A percentile compares a stretch with the other conserved stretches of the same genome.
These are phyloP conservation scores for Didymosphaeria variabile DNA, from an alignment of 2,329 filamentous ascomycete genomes.

Conservation along the genomic window DNA sequence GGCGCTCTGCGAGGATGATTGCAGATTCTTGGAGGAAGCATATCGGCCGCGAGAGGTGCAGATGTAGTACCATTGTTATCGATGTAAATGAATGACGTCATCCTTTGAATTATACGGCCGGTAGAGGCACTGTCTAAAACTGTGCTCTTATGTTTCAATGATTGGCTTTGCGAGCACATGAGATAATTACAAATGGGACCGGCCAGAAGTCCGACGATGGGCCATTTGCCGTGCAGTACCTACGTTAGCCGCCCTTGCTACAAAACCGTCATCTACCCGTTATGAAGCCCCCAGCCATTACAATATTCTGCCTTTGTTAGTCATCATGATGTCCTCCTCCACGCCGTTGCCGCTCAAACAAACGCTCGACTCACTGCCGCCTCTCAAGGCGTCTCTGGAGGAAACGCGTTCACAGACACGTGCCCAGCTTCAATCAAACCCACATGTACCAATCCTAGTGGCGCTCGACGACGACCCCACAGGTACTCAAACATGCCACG, in stretches of 20 bases:
- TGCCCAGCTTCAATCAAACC: constrained; percentile 23
- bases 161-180: neutral
- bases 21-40: constrained; percentile 45
- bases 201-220: neutral
- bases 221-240: neutral
- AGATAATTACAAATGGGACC: neutral
- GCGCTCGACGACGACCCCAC: constrained; percentile 66
- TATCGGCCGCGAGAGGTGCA: neutral
- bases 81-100: neutral
- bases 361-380: constrained; percentile 30
- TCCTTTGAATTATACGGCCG: no score
- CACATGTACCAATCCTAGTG: constrained; percentile 43
- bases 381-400: constrained; percentile 23
- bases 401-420: constrained; percentile 34
- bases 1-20: constrained; percentile 48
- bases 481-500: constrained; percentile 69
- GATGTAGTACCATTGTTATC: neutral
- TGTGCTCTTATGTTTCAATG: no score
- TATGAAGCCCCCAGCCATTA: neutral
- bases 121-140: no score
- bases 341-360: constrained; percentile 9
- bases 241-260: neutral
- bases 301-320: neutral
- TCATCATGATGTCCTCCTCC: neutral
- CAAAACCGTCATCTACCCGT: neutral